Evolutionary conservation across 2,329 filamentous ascomycete species (phyloP).

Genomic region (Pseudogymnoascus sp.): DNA sequence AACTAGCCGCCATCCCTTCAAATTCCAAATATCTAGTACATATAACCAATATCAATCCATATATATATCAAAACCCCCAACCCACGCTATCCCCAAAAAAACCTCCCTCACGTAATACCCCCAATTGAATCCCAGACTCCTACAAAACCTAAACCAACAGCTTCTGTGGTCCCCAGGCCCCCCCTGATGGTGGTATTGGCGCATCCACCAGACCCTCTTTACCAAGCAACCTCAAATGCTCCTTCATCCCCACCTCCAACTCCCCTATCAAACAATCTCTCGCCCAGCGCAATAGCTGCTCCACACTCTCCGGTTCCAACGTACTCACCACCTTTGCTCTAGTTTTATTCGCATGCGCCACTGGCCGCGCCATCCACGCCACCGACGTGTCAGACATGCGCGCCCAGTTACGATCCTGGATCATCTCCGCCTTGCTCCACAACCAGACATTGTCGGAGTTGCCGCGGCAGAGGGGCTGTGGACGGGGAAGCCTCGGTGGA

Average conservation of each 20-base stretch:
- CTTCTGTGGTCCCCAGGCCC: too few relatives aligned
- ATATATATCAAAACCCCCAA: neutral
- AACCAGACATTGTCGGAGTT: neutral
- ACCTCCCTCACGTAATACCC: neutral
- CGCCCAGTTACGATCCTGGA: neutral
- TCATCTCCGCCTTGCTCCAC: neutral
- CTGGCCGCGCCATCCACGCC: neutral
- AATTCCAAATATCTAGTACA: neutral
- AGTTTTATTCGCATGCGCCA: neutral
- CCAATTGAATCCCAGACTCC: neutral
- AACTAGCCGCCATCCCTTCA: neutral
- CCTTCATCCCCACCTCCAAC: neutral
- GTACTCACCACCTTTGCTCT: neutral
- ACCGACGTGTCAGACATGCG: neutral
- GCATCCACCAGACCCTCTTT: neutral
- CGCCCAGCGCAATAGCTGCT: neutral
- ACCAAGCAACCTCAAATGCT: neutral
- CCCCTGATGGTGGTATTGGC: neutral
- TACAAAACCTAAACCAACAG: neutral
- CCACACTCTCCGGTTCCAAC: neutral
- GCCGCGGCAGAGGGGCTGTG: neutral
- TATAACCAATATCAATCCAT: conserved; percentile 10
- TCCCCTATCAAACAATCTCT: neutral
- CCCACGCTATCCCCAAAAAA: neutral
- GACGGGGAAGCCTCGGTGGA: neutral